These are phyloP conservation scores for Salvia miltiorrhiza DNA, from an alignment of 257 asterid species.

Conservation along the genomic window DNA sequence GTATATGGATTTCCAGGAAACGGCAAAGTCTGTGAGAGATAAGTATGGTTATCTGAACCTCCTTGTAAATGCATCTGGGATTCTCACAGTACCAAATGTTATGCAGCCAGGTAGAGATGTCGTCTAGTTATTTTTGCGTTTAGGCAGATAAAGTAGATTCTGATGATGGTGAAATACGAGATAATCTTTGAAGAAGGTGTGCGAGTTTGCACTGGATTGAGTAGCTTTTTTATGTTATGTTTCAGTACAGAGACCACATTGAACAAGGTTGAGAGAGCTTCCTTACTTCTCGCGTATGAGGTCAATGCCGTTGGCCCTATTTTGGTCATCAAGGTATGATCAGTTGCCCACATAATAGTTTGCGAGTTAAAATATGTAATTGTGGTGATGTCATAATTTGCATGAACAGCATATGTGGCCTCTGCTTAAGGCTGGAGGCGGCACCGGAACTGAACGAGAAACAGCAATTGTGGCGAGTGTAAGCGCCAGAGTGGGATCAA, in stretches of 20 bases:
- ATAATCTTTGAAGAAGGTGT: conserved; percentile 1
- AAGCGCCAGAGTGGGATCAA: conserved; percentile 95
- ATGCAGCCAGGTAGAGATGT: conserved; percentile 69
- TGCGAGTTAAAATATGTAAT: not conserved
- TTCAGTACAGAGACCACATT: conserved; percentile 89
- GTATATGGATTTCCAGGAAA: conserved; percentile 42
- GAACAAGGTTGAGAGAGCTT: conserved; percentile 71
- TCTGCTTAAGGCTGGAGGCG: conserved; percentile 81
- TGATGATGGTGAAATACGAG: not conserved
- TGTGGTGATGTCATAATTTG: conserved; percentile 13
- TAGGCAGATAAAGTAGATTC: not conserved
- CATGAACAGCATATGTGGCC: conserved; percentile 90
- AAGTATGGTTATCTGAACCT: conserved; percentile 77
- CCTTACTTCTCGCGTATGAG: conserved; percentile 82
- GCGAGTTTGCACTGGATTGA: conserved; percentile 18
- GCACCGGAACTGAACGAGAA: conserved; percentile 57
- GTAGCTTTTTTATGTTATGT: conserved; percentile 21
- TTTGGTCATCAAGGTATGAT: conserved; percentile 64
- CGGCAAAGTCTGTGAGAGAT: conserved; percentile 62
- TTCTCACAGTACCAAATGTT: conserved; percentile 72
- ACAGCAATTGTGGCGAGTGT: conserved; percentile 68
- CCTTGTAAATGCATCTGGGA: conserved; percentile 85
- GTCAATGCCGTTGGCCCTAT: conserved; percentile 87
- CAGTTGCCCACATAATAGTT: not conserved
- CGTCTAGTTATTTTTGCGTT: conserved; percentile 3